Percentiles rank a stretch among this genome's conserved stretches.
phyloP scores from a whole-genome alignment of 768 basidiomycete species.

The Rhodocollybia butyracea region DNA sequence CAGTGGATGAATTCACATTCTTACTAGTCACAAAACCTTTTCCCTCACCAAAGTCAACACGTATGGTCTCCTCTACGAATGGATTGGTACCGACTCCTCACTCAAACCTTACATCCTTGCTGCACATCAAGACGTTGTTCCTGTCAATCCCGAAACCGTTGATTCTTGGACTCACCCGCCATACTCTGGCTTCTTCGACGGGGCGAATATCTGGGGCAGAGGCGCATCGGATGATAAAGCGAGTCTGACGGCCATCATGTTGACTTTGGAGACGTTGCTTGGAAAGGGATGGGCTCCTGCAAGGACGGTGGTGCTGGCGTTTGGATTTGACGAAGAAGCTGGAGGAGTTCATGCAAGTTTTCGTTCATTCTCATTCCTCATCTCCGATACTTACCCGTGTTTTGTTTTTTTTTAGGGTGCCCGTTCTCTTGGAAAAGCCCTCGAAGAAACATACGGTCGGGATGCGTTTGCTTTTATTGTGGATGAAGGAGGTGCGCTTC shows the following conservation, averaged over 20 bases:
- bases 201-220: slow-evolving; percentile 53
- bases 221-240: slow-evolving; percentile 55
- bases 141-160: slow-evolving; percentile 41
- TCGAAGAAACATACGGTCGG: slow-evolving; percentile 50
- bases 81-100: too few relatives aligned
- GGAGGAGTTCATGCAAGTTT: slow-evolving; percentile 30
- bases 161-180: slow-evolving; percentile 46
- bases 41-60: slow-evolving; percentile 70
- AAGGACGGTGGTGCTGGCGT: slow-evolving; percentile 17
- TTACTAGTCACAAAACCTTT: slow-evolving; percentile 49
- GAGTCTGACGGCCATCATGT: slow-evolving; percentile 38
- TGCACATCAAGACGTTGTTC: slow-evolving; percentile 59
- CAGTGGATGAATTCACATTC: background rate
- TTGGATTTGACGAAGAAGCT: slow-evolving; percentile 56
- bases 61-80: slow-evolving; percentile 66
- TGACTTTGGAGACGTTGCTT: slow-evolving; percentile 11
- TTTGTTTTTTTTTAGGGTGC: too few relatives aligned
- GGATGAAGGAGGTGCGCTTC: slow-evolving; percentile 57
- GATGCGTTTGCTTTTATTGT: slow-evolving; percentile 57
- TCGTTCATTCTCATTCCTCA: too few relatives aligned
- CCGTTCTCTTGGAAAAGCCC: slow-evolving; percentile 24
- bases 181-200: slow-evolving; percentile 46
- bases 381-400: too few relatives aligned
- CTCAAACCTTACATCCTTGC: too few relatives aligned
- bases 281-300: slow-evolving; percentile 16